Base-by-base conservation (phyloP, 306 rosid species). In the Pueraria montana region DNA sequence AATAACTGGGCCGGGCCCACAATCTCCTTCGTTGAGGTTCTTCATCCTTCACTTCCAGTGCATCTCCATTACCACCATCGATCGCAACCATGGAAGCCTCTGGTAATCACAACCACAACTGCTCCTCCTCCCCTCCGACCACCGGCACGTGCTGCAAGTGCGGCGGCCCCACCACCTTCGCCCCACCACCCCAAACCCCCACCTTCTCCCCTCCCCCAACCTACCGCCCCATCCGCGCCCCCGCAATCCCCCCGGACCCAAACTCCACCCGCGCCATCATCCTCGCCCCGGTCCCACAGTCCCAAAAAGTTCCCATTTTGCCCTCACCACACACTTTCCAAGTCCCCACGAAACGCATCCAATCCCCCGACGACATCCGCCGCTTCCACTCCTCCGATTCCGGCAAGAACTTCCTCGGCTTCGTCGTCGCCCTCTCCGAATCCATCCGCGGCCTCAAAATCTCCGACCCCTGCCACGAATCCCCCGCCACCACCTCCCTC, bases 181-280 rank as follows among this genome's bases (percentile, higher is more conserved):
- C 91, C 4, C 86, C 93, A 0, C 93, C 98, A 0, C 87, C 88
- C 0, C 88, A 91, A 2, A 18, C 88, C 0, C 91, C 94, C 0
- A 4, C 88, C 7, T 88, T 85, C 87, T 86, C 98, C 0, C 98
- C 97, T 1, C 98, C 98, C 1, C 97, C 97, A 0, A 36, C 77
- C 58, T 92, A 96, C 89, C 94, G 97, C 2, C 98, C 99, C 68
- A 96, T 94, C 73, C 87, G 97, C 53, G 93, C 99, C 24, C 98
- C 99, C 2, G 98, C 98, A 2, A 52, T 94, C 77, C 98, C 98
- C 0, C 96, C 98, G 1, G 90, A 89, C 76, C 83, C 81, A 4
- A 43, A 84, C 77, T 62, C 94, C 3, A 88, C 89, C 14, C 94
- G 93, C 27, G 89, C 96, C 80, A 94, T 96, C 79, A 92, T 96